Percentiles rank a stretch among this genome's conserved stretches.
phyloP scores from a whole-genome alignment of 2,329 filamentous ascomycete species.

The Aureobasidium sp. region DNA sequence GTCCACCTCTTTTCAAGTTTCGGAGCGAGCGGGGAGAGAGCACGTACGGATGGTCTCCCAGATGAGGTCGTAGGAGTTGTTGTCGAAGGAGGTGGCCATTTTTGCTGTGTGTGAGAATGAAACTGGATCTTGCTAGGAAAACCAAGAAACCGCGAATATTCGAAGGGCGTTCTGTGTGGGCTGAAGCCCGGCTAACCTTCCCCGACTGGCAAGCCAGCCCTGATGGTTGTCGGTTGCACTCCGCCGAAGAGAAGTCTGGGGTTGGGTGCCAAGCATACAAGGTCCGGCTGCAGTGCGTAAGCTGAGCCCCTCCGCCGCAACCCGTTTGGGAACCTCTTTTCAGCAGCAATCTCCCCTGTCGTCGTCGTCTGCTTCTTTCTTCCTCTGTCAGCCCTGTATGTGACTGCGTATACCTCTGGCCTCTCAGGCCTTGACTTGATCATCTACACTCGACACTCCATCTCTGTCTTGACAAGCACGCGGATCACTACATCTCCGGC shows the following conservation, averaged over 20 bases:
- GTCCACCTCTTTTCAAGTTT: conserved; percentile 5
- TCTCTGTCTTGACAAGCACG: neutral
- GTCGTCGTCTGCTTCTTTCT: neutral
- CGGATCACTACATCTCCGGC: neutral
- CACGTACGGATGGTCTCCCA: conserved; percentile 92
- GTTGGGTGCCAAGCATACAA: neutral
- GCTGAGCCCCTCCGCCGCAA: neutral
- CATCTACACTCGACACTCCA: neutral
- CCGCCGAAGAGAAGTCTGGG: neutral
- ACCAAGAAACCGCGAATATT: neutral
- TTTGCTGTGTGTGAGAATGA: conserved; percentile 41
- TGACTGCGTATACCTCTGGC: neutral
- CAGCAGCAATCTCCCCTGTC: conserved; percentile 6
- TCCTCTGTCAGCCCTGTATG: neutral
- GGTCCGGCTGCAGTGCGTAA: neutral
- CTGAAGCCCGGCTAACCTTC: conserved; percentile 13
- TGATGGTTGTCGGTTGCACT: neutral
- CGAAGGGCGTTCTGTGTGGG: neutral
- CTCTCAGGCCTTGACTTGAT: neutral
- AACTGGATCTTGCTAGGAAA: neutral
- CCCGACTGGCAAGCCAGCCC: neutral
- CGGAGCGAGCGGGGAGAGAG: neutral
- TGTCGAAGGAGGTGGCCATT: conserved; percentile 46
- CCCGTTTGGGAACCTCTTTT: neutral
- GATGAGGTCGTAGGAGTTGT: conserved; percentile 83